Conservation (phyloP, 2,329 filamentous ascomycete species). For the Penicillium fuscoglaucum region DNA sequence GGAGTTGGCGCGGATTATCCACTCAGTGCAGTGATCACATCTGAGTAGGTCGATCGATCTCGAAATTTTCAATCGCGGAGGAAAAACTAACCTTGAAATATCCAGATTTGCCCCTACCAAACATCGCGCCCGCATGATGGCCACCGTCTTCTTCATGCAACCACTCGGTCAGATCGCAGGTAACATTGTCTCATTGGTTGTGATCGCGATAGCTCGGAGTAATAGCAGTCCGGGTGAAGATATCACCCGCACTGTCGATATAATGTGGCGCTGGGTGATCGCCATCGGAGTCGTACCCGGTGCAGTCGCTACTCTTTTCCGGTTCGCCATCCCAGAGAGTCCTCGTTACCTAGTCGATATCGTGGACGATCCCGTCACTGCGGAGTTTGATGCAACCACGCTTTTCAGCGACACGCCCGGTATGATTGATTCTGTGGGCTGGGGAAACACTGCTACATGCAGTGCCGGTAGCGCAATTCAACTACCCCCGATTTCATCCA, state of each 20-base stretch:
- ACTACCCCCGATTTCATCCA: constrained; percentile 29
- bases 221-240: constrained; percentile 30
- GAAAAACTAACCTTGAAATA: not conserved
- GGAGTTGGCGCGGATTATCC: constrained; percentile 70
- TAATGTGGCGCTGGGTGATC: constrained; percentile 67
- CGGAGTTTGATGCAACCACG: constrained; percentile 60
- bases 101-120: constrained; percentile 54
- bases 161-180: constrained; percentile 66
- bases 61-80: not conserved
- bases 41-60: constrained; percentile 54
- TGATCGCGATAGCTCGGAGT: constrained; percentile 35
- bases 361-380: constrained; percentile 60
- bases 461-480: constrained; percentile 21
- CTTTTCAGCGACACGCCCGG: constrained; percentile 51
- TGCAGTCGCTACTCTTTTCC: constrained; percentile 63
- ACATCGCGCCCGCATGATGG: constrained; percentile 67
- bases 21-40: constrained; percentile 65
- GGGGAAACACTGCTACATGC: constrained; percentile 27
- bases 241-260: constrained; percentile 51
- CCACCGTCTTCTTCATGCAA: constrained; percentile 69
- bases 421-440: constrained; percentile 25
- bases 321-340: constrained; percentile 66
- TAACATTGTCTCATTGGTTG: constrained; percentile 59
- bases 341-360: constrained; percentile 67
- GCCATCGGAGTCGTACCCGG: constrained; percentile 66